Conservation (phyloP, 2,329 filamentous ascomycete species). For the Dactylellina cionopaga region DNA sequence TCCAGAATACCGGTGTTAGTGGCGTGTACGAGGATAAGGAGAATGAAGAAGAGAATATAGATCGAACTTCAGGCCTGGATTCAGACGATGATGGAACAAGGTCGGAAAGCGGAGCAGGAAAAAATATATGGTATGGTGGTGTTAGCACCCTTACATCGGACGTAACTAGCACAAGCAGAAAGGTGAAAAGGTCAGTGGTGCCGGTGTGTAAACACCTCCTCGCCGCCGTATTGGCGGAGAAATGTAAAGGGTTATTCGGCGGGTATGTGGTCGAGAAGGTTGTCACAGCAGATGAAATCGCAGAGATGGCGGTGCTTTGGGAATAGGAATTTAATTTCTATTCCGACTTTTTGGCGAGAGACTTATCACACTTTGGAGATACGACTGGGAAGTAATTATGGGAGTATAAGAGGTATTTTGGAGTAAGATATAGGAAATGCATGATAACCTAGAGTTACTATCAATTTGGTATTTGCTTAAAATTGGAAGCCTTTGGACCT, state of each 20-base stretch:
- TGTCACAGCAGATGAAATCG: slow-evolving; percentile 74
- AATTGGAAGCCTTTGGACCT: not conserved
- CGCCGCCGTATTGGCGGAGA: slow-evolving; percentile 79
- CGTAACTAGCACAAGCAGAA: slow-evolving; percentile 43
- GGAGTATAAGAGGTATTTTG: not conserved
- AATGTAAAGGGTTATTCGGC: slow-evolving; percentile 70
- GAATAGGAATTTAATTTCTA: slow-evolving; percentile 8
- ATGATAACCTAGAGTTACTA: not conserved
- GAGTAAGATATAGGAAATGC: not conserved
- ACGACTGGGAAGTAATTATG: too few species aligned
- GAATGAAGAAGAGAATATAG: slow-evolving; percentile 51
- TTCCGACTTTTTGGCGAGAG: too few species aligned
- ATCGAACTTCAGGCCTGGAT: slow-evolving; percentile 28
- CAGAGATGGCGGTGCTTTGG: slow-evolving; percentile 70
- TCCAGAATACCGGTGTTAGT: slow-evolving; percentile 18
- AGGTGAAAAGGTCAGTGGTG: slow-evolving; percentile 62
- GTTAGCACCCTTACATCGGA: slow-evolving; percentile 61
- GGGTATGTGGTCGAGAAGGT: slow-evolving; percentile 67
- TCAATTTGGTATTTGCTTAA: not conserved
- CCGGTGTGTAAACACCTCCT: slow-evolving; percentile 87
- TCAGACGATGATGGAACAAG: not conserved
- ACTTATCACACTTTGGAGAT: too few species aligned
- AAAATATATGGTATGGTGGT: slow-evolving; percentile 59
- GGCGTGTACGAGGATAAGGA: slow-evolving; percentile 4
- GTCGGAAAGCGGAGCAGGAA: slow-evolving; percentile 18